Conservation (phyloP, 2,329 filamentous ascomycete genomes). For the Talaromyces rugulosus region DNA sequence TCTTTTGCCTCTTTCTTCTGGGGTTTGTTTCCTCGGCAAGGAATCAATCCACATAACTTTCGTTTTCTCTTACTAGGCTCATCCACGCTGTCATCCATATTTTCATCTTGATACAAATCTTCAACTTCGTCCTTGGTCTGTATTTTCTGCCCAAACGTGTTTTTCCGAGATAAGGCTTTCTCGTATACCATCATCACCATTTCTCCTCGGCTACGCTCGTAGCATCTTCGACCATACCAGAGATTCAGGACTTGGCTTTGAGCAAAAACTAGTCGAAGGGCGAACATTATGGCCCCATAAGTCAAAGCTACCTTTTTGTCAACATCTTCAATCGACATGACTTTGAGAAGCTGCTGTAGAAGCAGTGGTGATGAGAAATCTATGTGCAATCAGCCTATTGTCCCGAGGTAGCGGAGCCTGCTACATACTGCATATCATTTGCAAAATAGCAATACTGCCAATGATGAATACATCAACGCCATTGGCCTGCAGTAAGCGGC, state of each 20-base stretch:
- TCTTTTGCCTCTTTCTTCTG: slow-evolving; percentile 38
- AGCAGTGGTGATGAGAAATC: slow-evolving; percentile 62
- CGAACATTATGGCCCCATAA: slow-evolving; percentile 61
- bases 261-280: slow-evolving; percentile 56
- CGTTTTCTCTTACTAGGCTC: slow-evolving; percentile 10
- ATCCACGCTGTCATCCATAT: slow-evolving; percentile 16
- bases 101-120: slow-evolving; percentile 13
- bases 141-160: slow-evolving; percentile 37
- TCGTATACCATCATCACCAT: slow-evolving; percentile 82
- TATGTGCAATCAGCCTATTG: slow-evolving; percentile 22
- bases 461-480: slow-evolving; percentile 72
- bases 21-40: slow-evolving; percentile 14
- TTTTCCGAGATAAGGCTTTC: slow-evolving; percentile 68
- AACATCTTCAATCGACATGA: slow-evolving; percentile 55
- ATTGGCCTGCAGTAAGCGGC: slow-evolving; percentile 68
- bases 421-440: slow-evolving; percentile 51
- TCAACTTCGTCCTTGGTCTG: slow-evolving; percentile 23
- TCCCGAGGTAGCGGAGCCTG: not conserved
- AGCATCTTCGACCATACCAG: slow-evolving; percentile 80
- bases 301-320: slow-evolving; percentile 57
- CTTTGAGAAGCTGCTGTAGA: slow-evolving; percentile 65
- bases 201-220: slow-evolving; percentile 79
- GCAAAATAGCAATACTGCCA: slow-evolving; percentile 59
- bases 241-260: slow-evolving; percentile 66
- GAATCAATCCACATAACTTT: slow-evolving; percentile 9